These are phyloP conservation scores for Aspergillus sp. DNA, from an alignment of 2,329 filamentous ascomycete species.

Conservation along the genomic window DNA sequence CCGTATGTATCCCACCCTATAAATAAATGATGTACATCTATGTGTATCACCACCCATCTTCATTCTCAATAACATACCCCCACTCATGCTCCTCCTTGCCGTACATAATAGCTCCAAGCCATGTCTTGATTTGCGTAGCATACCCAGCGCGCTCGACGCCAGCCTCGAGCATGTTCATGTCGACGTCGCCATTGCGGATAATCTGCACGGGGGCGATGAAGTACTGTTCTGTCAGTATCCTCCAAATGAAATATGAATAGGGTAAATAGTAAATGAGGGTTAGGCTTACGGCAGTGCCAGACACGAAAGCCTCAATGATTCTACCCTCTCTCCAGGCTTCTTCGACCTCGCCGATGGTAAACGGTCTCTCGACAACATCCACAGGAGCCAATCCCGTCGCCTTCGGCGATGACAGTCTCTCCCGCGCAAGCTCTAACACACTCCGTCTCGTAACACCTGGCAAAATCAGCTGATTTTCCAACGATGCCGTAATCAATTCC, in stretches of 20 bases:
- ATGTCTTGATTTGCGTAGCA: slow-evolving; percentile 51
- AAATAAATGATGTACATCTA: no score
- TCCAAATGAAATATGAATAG: not conserved
- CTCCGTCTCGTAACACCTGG: slow-evolving; percentile 82
- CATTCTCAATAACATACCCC: slow-evolving; percentile 61
- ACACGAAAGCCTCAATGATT: slow-evolving; percentile 75
- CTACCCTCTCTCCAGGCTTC: slow-evolving; percentile 68
- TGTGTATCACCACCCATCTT: slow-evolving; percentile 22
- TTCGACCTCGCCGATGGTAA: slow-evolving; percentile 71
- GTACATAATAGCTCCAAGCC: slow-evolving; percentile 68
- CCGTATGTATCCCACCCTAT: no score
- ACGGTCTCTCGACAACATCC: slow-evolving; percentile 73
- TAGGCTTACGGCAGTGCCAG: slow-evolving; percentile 70
- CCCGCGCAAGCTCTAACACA: slow-evolving; percentile 64
- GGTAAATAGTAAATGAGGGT: not conserved
- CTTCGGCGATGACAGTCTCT: slow-evolving; percentile 43
- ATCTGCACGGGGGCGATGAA: slow-evolving; percentile 63
- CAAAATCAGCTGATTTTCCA: slow-evolving; percentile 76
- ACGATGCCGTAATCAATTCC: slow-evolving; percentile 74
- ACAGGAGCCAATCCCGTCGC: slow-evolving; percentile 56
- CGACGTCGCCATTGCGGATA: slow-evolving; percentile 60
- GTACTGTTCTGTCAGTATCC: slow-evolving; percentile 42
- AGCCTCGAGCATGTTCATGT: slow-evolving; percentile 48
- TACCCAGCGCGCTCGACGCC: slow-evolving; percentile 26
- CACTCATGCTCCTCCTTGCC: slow-evolving; percentile 62